These are phyloP conservation scores for Cercis canadensis DNA, from an alignment of 306 rosid genomes.

Conservation along the genomic window DNA sequence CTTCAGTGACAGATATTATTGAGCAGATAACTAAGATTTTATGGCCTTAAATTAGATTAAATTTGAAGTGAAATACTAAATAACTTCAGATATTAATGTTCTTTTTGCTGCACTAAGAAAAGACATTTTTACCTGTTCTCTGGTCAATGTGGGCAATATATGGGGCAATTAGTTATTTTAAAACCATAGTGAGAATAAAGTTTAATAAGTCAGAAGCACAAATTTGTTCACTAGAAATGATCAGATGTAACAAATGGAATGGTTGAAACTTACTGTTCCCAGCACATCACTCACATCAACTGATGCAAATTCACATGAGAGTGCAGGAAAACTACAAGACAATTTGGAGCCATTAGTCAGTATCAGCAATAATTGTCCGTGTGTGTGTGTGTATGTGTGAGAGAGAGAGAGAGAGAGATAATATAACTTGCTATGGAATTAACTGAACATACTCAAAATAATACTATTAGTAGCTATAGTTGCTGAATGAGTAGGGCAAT, in stretches of 20 bases:
- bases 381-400: no score
- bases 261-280: conserved; percentile 92
- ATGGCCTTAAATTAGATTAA: neutral
- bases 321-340: conserved; percentile 85
- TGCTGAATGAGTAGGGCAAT: conserved; percentile 28
- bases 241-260: conserved; percentile 29
- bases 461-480: conserved; percentile 16
- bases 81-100: conserved; percentile 21
- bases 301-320: conserved; percentile 97
- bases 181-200: no score
- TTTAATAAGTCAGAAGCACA: conserved; percentile 28
- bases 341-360: conserved; percentile 42
- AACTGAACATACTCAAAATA: conserved; percentile 2
- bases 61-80: conserved; percentile 6
- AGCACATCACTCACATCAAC: conserved; percentile 87
- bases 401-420: no score
- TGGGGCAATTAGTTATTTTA: no score
- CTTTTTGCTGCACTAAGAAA: conserved; percentile 4
- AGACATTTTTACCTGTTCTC: no score
- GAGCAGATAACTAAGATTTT: conserved; percentile 7
- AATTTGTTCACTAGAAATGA: conserved; percentile 27
- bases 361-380: neutral
- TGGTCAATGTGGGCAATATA: no score
- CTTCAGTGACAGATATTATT: neutral
- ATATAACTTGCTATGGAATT: neutral